Percentiles rank a stretch among this genome's conserved stretches.
These are phyloP conservation scores for Mycena latifolia DNA, from an alignment of 768 basidiomycete genomes.

Conservation along the genomic window DNA sequence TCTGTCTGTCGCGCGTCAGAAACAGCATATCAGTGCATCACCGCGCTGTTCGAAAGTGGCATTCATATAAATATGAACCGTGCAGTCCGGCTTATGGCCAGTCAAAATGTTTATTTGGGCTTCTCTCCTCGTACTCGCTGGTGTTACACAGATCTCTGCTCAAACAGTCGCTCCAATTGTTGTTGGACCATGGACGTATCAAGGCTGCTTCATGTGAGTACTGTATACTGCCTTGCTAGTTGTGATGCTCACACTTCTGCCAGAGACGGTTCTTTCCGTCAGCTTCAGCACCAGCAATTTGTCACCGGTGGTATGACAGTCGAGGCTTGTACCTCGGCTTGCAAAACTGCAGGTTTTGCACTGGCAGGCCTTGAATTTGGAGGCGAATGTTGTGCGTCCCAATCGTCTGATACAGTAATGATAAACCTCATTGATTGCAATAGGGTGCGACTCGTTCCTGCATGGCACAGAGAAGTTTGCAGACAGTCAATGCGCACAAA, in stretches of 20 bases:
- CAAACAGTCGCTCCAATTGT: constrained; percentile 13
- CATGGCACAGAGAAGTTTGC: constrained; percentile 3
- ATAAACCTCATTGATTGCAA: constrained; percentile 14
- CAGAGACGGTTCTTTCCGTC: constrained; percentile 22
- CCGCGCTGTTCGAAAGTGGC: too few species aligned
- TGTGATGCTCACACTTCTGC: constrained; percentile 6
- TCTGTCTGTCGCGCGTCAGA: constrained; percentile 10
- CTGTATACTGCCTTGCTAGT: neutral
- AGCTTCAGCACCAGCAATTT: constrained; percentile 27
- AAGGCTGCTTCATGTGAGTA: constrained; percentile 21
- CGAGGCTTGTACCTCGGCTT: constrained; percentile 22
- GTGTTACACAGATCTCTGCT: constrained; percentile 5
- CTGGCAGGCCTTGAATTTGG: constrained; percentile 24
- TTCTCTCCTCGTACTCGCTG: constrained; percentile 15
- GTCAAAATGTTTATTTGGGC: constrained; percentile 18
- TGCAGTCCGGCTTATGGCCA: neutral
- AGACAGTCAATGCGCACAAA: constrained; percentile 32
- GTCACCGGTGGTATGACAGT: constrained; percentile 18
- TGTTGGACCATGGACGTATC: constrained; percentile 23
- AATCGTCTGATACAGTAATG: neutral
- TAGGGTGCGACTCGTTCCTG: constrained; percentile 26
- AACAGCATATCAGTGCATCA: neutral
- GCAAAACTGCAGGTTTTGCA: constrained; percentile 23
- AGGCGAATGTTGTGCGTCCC: constrained; percentile 25
- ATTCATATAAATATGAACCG: constrained; percentile 15